Base-by-base conservation (phyloP, 176 grass and related monocot species). In the Aegilops speltoides region DNA sequence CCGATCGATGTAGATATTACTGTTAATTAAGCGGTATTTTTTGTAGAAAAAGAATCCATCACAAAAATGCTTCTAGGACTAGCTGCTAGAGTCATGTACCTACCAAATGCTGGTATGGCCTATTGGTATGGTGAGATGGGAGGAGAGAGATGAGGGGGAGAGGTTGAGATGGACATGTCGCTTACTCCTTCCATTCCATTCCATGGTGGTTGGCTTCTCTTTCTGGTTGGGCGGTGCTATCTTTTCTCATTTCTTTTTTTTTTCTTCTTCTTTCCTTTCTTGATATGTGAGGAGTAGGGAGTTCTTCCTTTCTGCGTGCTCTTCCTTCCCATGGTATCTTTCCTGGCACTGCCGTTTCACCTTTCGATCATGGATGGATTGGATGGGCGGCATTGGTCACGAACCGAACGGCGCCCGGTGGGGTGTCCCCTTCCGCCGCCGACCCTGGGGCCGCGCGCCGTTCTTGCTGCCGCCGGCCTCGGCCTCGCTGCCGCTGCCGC, bases 331-430 rank as follows among this genome's bases (percentile, higher is more conserved):
- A 45, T 24, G 32, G 50, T 6, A 54, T 54, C 50, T 24, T 60
- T 84, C 68, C 41, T 40, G 46, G 52, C 61, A 22, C 78, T 46
- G 78, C 78, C 33, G 20, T 76, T 64, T 28, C 64, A 68, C 64
- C 22, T 6, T 82, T 28, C 16, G 31, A 54, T 46, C 64, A 9
- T 4, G 20, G 4, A 75, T 25, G 72, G 37, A n/a, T 16, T 24
- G 71, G 38, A n/a, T 43, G 54, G 54, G 54, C 7, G 38, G 71
- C 40, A 16, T 6, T 14, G 24, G 59, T 95, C 91, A 95, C 32
- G 91, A 91, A 59, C 88, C 89, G 77, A 95, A 91, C 0, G 93
- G 93, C 31, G 93, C 91, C 60, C 93, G 93, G 50, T 91, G 93
- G 15, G 93, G 93, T 23, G 87, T 91, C 52, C 93, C 93, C 73